Percentiles rank a stretch among this genome's conserved stretches.
Conservation (phyloP, 2,329 filamentous ascomycete species). For the Pseudogymnoascus destructans region DNA sequence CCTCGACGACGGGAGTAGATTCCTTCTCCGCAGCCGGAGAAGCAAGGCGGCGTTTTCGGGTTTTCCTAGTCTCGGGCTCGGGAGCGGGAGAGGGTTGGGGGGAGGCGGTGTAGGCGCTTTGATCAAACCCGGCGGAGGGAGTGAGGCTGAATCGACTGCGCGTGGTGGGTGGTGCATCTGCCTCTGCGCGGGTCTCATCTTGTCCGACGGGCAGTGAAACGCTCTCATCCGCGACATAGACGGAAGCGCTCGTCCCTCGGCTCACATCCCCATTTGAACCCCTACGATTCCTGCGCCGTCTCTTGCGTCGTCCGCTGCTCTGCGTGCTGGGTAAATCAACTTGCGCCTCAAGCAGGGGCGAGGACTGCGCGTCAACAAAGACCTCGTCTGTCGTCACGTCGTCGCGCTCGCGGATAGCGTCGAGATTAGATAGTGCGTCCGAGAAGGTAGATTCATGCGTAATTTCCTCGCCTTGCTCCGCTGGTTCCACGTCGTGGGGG, state of each 20-base stretch:
- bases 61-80: not conserved
- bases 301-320: not conserved
- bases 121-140: not conserved
- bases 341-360: constrained; percentile 11
- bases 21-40: not conserved
- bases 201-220: not conserved
- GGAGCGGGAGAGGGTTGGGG: not conserved
- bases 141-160: not conserved
- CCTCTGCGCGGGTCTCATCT: not conserved
- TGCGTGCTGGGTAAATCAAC: not conserved
- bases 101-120: not conserved
- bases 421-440: not conserved
- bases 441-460: not conserved
- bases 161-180: not conserved
- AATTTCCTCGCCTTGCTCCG: not conserved
- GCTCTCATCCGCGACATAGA: not conserved
- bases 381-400: constrained; percentile 12
- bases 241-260: not conserved
- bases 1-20: not conserved
- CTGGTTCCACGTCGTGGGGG: not conserved
- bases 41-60: not conserved
- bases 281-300: not conserved
- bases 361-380: constrained; percentile 22
- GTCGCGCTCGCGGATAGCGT: not conserved
- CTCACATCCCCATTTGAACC: not conserved